phyloP scores from a whole-genome alignment of 73 alveolate species.

The Uronychia setigera region DNA sequence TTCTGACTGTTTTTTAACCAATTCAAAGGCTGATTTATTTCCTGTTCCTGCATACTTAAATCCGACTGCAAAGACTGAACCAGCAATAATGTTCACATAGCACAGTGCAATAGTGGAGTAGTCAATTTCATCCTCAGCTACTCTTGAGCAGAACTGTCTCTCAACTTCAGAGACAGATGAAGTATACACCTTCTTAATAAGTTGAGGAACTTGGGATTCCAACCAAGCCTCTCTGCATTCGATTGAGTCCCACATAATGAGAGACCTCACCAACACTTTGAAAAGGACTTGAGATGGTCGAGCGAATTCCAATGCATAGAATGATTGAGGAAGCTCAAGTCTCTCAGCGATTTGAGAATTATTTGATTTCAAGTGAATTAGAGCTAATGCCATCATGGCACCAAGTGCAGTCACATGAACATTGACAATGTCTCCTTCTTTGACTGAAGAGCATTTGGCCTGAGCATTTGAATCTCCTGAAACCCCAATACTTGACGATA shows the following conservation, averaged over 20 bases:
- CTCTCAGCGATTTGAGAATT: constrained; percentile 82
- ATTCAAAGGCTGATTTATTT: constrained; percentile 79
- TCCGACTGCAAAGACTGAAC: constrained; percentile 94
- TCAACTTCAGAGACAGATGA: constrained; percentile 77
- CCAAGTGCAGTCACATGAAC: constrained; percentile 96
- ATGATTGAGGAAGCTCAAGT: constrained; percentile 91
- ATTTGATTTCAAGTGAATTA: constrained; percentile 89
- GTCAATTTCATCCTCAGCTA: constrained; percentile 94
- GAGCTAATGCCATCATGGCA: constrained; percentile 91
- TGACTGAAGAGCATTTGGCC: constrained; percentile 71
- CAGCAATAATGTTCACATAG: constrained; percentile 89
- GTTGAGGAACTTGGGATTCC: constrained; percentile 85
- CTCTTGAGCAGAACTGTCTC: constrained; percentile 66
- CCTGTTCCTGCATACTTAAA: constrained; percentile 97
- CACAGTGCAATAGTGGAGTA: constrained; percentile 89
- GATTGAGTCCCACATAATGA: constrained; percentile 96
- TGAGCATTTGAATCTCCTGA: constrained; percentile 67
- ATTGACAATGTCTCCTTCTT: constrained; percentile 93
- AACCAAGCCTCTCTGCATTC: constrained; percentile 82
- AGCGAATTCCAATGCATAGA: constrained; percentile 91
- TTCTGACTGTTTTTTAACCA: constrained; percentile 78
- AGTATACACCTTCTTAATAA: constrained; percentile 85
- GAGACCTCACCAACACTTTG: constrained; percentile 89
- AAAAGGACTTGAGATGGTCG: constrained; percentile 89
- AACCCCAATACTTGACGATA: constrained; percentile 51